Evolutionary conservation across 805 yeast species (phyloP).

Genomic region (Starmerella tilneyi): DNA sequence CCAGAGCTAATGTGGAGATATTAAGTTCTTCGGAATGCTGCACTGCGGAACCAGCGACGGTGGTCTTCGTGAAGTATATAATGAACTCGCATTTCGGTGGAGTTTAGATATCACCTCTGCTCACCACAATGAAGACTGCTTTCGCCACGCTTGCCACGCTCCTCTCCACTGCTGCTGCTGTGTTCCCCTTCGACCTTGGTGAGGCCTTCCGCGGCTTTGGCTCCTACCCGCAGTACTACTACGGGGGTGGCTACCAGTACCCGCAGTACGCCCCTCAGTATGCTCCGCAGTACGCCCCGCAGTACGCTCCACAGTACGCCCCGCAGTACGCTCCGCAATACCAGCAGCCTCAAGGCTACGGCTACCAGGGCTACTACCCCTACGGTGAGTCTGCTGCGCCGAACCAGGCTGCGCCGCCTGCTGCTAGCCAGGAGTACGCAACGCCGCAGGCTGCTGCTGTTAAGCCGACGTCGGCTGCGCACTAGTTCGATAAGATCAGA

Average conservation of each 20-base stretch:
- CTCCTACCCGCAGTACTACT: neutral
- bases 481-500: neutral
- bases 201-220: neutral
- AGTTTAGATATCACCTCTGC: neutral
- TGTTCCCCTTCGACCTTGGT: neutral
- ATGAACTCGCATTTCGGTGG: neutral
- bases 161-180: constrained; percentile 1
- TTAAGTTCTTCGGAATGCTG: too few species aligned
- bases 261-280: constrained; percentile 7
- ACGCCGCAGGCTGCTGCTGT: constrained; percentile 3
- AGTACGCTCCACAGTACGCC: constrained; percentile 8
- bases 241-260: constrained; percentile 1
- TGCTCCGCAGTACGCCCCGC: constrained; percentile 1
- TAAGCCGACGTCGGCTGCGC: neutral
- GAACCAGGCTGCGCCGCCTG: neutral
- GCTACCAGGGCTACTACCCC: constrained; percentile 2
- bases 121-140: neutral
- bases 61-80: neutral
- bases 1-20: neutral
- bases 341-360: constrained; percentile 7
- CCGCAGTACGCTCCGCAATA: neutral
- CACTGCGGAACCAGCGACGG: too few species aligned
- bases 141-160: neutral
- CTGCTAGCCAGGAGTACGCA: constrained; percentile 2
- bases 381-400: neutral